A percentile compares a stretch with the other conserved stretches of the same genome.
These are phyloP conservation scores for Neopestalotiopsis sp. DNA, from an alignment of 2,329 filamentous ascomycete species.

Conservation along the genomic window DNA sequence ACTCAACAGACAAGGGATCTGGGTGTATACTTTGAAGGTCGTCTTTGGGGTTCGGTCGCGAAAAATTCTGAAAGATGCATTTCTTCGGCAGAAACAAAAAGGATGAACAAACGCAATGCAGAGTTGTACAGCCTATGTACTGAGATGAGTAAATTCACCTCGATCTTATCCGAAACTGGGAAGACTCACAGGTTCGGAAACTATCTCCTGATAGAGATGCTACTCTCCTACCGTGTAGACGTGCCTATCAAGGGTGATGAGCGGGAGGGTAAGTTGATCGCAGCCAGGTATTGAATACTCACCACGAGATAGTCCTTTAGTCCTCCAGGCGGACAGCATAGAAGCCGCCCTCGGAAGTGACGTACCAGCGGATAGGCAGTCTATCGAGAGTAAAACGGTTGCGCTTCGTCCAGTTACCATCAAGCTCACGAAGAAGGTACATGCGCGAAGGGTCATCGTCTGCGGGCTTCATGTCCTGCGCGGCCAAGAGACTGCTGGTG, in stretches of 20 bases:
- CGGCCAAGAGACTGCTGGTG: constrained; percentile 55
- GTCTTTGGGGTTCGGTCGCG: background rate
- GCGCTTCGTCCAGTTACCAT: constrained; percentile 64
- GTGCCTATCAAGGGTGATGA: background rate
- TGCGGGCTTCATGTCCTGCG: constrained; percentile 67
- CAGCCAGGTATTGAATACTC: background rate
- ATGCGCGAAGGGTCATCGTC: constrained; percentile 64
- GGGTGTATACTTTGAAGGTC: background rate
- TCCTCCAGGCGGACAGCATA: constrained; percentile 62
- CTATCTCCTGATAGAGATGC: background rate
- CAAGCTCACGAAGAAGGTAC: constrained; percentile 66
- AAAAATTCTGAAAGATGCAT: background rate
- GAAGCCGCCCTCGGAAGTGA: constrained; percentile 61
- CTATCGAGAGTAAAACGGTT: constrained; percentile 65
- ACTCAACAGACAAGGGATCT: background rate
- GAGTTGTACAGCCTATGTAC: background rate
- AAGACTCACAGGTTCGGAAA: background rate
- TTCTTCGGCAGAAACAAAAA: background rate
- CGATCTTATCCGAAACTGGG: background rate
- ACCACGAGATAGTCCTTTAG: constrained; percentile 24
- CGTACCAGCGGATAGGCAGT: constrained; percentile 64
- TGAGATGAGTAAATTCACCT: background rate
- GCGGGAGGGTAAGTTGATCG: background rate
- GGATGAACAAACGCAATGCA: background rate
- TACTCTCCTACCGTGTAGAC: background rate